A percentile compares a stretch with the other conserved stretches of the same genome.
Conservation (phyloP, 2,329 filamentous ascomycete genomes). For the Xylaria hypoxylon region DNA sequence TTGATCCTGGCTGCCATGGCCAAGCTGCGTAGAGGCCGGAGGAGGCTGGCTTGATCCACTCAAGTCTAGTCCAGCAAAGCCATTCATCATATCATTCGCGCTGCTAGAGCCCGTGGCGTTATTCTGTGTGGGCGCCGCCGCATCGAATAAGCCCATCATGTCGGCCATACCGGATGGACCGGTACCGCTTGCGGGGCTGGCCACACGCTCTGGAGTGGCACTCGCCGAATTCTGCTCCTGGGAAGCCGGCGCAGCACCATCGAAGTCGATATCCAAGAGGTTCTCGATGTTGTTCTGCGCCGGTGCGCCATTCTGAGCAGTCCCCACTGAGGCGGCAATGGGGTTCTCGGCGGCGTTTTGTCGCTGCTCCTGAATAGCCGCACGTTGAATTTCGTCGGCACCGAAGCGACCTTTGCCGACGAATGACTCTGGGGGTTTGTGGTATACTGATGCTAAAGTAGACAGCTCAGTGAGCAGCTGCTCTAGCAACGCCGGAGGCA, state of each 20-base stretch:
- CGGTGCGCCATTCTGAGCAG: conserved; percentile 68
- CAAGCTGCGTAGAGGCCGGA: conserved; percentile 70
- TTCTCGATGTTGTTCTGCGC: conserved; percentile 89
- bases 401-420: conserved; percentile 94
- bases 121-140: conserved; percentile 65
- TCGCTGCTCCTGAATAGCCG: conserved; percentile 95
- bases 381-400: conserved; percentile 92
- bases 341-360: conserved; percentile 94
- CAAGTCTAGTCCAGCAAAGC: conserved; percentile 85
- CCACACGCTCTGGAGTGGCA: conserved; percentile 75
- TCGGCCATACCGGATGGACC: conserved; percentile 64
- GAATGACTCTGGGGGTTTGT: conserved; percentile 98
- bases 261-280: conserved; percentile 94
- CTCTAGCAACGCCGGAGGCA: conserved; percentile 86
- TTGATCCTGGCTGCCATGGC: conserved; percentile 52
- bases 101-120: conserved; percentile 55
- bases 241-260: conserved; percentile 91
- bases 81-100: conserved; percentile 84
- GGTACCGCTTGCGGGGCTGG: conserved; percentile 66
- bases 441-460: conserved; percentile 95
- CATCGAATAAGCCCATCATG: conserved; percentile 78
- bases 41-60: conserved; percentile 73
- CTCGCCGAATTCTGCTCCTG: conserved; percentile 68
- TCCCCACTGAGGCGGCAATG: conserved; percentile 84
- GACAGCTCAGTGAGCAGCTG: conserved; percentile 92